Percentiles rank a stretch among this genome's conserved stretches.
These are phyloP conservation scores for Chlamydomonas urium DNA, from an alignment of 139 green algal genomes.

Conservation along the genomic window DNA sequence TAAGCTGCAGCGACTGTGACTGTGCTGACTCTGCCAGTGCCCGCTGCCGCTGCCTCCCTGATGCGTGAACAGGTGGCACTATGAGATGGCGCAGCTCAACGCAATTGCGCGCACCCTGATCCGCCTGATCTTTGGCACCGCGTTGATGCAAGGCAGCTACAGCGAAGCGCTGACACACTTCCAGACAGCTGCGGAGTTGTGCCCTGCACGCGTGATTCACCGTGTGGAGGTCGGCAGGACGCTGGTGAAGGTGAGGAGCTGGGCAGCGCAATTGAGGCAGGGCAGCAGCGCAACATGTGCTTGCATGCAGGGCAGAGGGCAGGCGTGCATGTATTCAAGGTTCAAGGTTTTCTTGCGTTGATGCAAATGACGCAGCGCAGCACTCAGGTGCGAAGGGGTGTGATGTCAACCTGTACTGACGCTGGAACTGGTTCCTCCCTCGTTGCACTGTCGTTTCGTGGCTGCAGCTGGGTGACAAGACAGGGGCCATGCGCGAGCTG, in stretches of 20 bases:
- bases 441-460: neutral
- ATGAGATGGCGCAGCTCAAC: slow-evolving; percentile 24
- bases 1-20: no score
- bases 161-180: slow-evolving; percentile 14
- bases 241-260: slow-evolving; percentile 16
- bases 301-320: neutral
- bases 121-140: slow-evolving; percentile 17
- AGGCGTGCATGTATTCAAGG: neutral
- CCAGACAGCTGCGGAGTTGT: slow-evolving; percentile 4
- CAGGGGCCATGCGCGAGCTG: slow-evolving; percentile 6
- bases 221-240: slow-evolving; percentile 21
- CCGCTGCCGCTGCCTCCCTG: no score
- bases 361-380: neutral
- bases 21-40: no score
- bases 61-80: slow-evolving; percentile 16
- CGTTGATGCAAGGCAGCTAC: slow-evolving; percentile 25
- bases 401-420: neutral
- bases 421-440: neutral
- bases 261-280: neutral
- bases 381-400: neutral
- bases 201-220: slow-evolving; percentile 17
- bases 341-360: neutral
- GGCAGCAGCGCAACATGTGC: neutral
- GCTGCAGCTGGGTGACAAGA: neutral
- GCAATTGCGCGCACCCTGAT: slow-evolving; percentile 15